phyloP scores from a whole-genome alignment of 306 rosid species.

The Calophaca sinica region DNA sequence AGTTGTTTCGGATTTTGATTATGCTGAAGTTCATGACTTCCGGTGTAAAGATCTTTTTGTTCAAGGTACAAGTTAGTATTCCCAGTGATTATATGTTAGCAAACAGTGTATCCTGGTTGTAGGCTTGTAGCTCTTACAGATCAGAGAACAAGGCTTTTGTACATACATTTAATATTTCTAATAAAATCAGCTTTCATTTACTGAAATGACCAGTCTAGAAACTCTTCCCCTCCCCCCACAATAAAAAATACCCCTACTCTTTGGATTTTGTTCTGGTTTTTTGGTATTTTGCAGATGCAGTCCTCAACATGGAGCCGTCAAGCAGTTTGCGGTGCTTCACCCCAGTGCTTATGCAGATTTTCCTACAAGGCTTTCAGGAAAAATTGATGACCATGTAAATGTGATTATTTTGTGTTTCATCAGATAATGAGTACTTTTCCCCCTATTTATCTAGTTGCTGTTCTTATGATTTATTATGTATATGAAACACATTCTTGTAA shows the following conservation, averaged over 20 bases:
- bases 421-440: conserved; percentile 10
- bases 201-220: conserved; percentile 34
- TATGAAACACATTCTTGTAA: conserved; percentile 33
- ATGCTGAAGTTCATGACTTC: conserved; percentile 65
- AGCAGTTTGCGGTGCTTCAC: conserved; percentile 36
- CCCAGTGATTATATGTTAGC: conserved; percentile 71
- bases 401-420: conserved; percentile 30
- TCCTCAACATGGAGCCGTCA: conserved; percentile 41
- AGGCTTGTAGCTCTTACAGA: conserved; percentile 76
- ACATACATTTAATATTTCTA: conserved; percentile 80
- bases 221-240: not conserved
- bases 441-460: conserved; percentile 17
- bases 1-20: conserved; percentile 68
- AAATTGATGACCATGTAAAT: not conserved
- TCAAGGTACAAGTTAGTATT: conserved; percentile 74
- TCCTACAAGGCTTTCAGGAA: conserved; percentile 1
- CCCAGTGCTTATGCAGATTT: conserved; percentile 25
- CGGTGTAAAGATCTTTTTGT: conserved; percentile 84
- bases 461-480: conserved; percentile 15
- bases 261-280: conserved; percentile 29
- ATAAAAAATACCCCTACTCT: not conserved
- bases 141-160: conserved; percentile 76
- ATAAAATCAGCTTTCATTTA: conserved; percentile 68
- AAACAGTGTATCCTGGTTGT: conserved; percentile 76
- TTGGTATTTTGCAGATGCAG: conserved; percentile 42